Base-by-base conservation (phyloP, 208 protist genomes). In the Trypanosoma lewisi region DNA sequence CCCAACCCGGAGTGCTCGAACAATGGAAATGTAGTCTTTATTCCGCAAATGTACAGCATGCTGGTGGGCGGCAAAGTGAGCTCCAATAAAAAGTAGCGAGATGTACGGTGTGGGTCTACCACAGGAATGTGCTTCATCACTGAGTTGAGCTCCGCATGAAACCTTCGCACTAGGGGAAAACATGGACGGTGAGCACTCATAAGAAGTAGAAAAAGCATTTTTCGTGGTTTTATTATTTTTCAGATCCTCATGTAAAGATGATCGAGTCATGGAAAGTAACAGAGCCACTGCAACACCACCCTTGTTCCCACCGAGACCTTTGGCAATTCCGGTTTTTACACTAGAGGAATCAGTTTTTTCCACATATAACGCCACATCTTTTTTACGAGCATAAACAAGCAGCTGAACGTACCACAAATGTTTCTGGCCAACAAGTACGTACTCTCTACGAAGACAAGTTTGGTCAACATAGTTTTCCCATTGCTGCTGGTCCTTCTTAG, bases 11-110 rank as follows among this genome's bases (percentile, higher is more conserved):
- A 96, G 58, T 0, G 62, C 34, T 19, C 56, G 31, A n/a, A 90
- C 67, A 58, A 98, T 96, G 25, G 78, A 56, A 7, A 56, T 17
- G 63, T 92, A 97, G 63, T 94, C 87, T 39, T 79, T 69, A 74
- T 98, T 98, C 45, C 94, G 73, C 44, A 80, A 44, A 4, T 37
- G 31, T 11, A 96, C 78, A 1, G 77, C 87, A 1, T 84, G 55
- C 51, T 96, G 87, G 64, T 97, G 93, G 6, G 95, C 91, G 4
- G 93, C 79, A 25, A 98, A 69, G 69, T 98, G 96, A 7, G 79
- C 79, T 5, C 80, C 91, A 53, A 98, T 73, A 69, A 96, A 98
- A 3, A 95, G 65, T 21, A 98, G 47, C 0, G 78, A 83, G 37
- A 95, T 80, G 62, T 75, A 70, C 14, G 76, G 61, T 0, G 84